Percentiles rank a stretch among this genome's conserved stretches.
Evolutionary conservation across 345 rosid genomes (phyloP).

Genomic region (Rhizophora apiculata): DNA sequence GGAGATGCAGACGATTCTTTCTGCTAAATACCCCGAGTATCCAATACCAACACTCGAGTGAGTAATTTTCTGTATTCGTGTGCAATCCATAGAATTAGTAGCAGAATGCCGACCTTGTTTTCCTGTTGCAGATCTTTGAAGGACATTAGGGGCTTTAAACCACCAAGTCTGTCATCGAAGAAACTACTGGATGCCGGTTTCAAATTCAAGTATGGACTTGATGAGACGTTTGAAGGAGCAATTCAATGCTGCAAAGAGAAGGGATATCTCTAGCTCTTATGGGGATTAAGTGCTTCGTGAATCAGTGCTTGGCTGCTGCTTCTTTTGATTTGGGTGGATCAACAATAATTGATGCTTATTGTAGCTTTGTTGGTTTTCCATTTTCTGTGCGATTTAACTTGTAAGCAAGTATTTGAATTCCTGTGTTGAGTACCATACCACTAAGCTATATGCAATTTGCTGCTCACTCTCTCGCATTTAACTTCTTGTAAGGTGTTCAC

Average conservation of each 20-base stretch:
- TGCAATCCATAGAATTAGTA: background rate
- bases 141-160: background rate
- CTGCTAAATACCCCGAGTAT: conserved; percentile 30
- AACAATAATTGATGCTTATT: no score
- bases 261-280: conserved; percentile 12
- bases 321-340: no score
- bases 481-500: no score
- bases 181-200: conserved; percentile 39
- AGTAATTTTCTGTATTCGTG: conserved; percentile 9
- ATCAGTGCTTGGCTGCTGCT: no score
- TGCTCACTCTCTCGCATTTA: no score
- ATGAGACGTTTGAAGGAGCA: conserved; percentile 36
- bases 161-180: conserved; percentile 12
- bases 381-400: no score
- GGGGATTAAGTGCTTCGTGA: no score
- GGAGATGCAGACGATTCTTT: conserved; percentile 27
- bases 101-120: background rate
- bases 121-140: conserved; percentile 2
- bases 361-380: no score
- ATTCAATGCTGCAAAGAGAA: conserved; percentile 30
- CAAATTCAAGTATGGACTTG: conserved; percentile 27
- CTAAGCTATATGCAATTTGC: no score
- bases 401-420: no score
- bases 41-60: conserved; percentile 23
- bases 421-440: no score